Evolutionary conservation across 495 filamentous ascomycete genomes (phyloP), one percentile per base, ranked within the genome.

Genomic region (Penicillium bialowiezense): DNA sequence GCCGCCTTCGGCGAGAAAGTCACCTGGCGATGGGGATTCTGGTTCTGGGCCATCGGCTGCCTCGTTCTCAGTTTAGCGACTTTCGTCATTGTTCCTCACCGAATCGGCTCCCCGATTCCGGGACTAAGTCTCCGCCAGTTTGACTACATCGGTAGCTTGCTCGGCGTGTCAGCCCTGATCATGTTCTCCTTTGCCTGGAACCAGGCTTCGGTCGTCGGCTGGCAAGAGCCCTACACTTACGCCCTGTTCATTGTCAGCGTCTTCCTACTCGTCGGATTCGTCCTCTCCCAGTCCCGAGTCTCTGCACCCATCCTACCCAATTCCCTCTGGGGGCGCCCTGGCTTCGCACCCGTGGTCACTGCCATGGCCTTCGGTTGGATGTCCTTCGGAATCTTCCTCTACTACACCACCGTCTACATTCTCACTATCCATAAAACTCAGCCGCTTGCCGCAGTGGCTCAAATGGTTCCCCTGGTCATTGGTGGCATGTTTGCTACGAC

Each of bases 11-110:
- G 74, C 3, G 59, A 75, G 15, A 55, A 70, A 6, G 66, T 68
- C n/a, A 79, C 73, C 70, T 86, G 83, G 84, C 76, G 75, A 3
- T 86, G 83, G 84, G 65, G 75, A 0, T 85, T 74, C 56, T 86
- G 73, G 75, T 65, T 68, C 13, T 68, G 77, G 42, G 72, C 68
- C 8, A 70, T 78, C 47, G 57, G 73, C 17, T 72, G 73, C 33
- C 82, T 73, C 70, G 60, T 69, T n/a, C 65, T 78, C 28, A 69
- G 65, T n/a, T 64, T 78, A 44, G 52, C 41, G 2, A 57, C 73
- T n/a, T 51, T 58, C 1, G 47, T 68, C 23, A 19, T 50, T 21
- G 46, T 55, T 24, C 52, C 52, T 20, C 52, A 50, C 41, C 31
- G 54, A 8, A 55, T 82, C n/a, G 46, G 52, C 17, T 45, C 41